These are phyloP conservation scores for Gonium pectorale DNA, from an alignment of 139 green algal species.

Conservation along the genomic window DNA sequence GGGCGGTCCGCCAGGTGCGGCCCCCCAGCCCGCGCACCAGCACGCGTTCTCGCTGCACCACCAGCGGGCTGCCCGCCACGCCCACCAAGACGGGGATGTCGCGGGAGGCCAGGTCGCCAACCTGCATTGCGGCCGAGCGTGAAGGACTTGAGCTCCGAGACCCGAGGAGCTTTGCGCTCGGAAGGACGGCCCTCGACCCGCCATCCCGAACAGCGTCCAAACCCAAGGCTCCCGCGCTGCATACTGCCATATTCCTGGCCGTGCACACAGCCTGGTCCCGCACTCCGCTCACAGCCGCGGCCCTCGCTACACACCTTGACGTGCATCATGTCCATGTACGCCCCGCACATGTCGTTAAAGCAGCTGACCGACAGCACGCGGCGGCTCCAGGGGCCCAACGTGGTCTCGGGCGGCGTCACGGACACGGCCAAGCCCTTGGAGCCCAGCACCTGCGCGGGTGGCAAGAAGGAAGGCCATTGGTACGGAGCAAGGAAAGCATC, in stretches of 20 bases:
- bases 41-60: constrained; percentile 62
- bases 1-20: constrained; percentile 32
- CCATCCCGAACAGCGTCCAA: no score
- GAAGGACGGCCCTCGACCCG: no score
- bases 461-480: neutral
- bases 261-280: no score
- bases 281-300: neutral
- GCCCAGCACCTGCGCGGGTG: constrained; percentile 41
- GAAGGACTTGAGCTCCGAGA: no score
- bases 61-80: constrained; percentile 67
- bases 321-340: constrained; percentile 70
- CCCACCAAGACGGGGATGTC: constrained; percentile 67
- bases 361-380: constrained; percentile 51
- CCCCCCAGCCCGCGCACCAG: constrained; percentile 49
- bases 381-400: constrained; percentile 50
- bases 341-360: constrained; percentile 70
- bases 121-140: constrained; percentile 24
- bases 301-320: constrained; percentile 57
- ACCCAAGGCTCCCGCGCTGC: no score
- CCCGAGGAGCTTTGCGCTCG: no score
- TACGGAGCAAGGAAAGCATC: neutral
- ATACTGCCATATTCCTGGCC: no score
- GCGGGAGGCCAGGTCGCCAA: constrained; percentile 56
- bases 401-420: constrained; percentile 48
- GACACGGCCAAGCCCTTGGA: constrained; percentile 58